These are phyloP conservation scores for Colletotrichum eleusines DNA, from an alignment of 2,329 filamentous ascomycete genomes.

Conservation along the genomic window DNA sequence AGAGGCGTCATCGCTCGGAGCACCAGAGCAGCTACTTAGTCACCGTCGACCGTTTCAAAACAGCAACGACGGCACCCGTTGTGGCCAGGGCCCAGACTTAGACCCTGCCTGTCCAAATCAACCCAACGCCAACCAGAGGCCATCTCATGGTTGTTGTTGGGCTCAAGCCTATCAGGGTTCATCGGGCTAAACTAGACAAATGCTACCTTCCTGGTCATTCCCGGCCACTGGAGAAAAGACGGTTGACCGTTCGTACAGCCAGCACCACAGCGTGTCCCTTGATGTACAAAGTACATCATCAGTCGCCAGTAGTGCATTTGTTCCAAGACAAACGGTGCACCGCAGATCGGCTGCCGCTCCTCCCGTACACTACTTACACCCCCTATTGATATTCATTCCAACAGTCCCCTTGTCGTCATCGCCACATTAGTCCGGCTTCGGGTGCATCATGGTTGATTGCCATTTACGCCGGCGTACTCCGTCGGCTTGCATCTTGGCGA, in stretches of 20 bases:
- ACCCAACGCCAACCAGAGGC: slow-evolving; percentile 8
- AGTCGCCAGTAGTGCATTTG: slow-evolving; percentile 9
- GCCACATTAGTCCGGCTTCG: not conserved
- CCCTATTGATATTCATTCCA: not conserved
- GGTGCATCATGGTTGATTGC: slow-evolving; percentile 4
- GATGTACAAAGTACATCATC: slow-evolving; percentile 1
- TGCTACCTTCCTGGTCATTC: slow-evolving; percentile 28
- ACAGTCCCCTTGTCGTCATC: not conserved
- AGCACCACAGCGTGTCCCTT: slow-evolving; percentile 1
- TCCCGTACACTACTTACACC: not conserved
- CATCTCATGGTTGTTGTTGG: not conserved
- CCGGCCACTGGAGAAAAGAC: slow-evolving; percentile 21
- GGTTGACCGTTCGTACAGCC: slow-evolving; percentile 23
- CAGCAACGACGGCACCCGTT: slow-evolving; percentile 8
- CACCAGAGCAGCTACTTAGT: slow-evolving; percentile 12
- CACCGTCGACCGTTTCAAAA: slow-evolving; percentile 29
- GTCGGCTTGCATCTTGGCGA: not conserved
- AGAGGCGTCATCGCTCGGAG: slow-evolving; percentile 19
- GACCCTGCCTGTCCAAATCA: slow-evolving; percentile 12
- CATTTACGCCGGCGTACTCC: not conserved
- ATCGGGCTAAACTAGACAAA: slow-evolving; percentile 11
- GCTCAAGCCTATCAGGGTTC: not conserved
- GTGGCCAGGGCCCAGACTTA: not conserved
- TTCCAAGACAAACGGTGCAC: slow-evolving; percentile 12
- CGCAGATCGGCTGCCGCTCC: slow-evolving; percentile 12